Conservation (phyloP, 225 moss, liverwort and hornwort species). For the Pseudoscleropodium purum region DNA sequence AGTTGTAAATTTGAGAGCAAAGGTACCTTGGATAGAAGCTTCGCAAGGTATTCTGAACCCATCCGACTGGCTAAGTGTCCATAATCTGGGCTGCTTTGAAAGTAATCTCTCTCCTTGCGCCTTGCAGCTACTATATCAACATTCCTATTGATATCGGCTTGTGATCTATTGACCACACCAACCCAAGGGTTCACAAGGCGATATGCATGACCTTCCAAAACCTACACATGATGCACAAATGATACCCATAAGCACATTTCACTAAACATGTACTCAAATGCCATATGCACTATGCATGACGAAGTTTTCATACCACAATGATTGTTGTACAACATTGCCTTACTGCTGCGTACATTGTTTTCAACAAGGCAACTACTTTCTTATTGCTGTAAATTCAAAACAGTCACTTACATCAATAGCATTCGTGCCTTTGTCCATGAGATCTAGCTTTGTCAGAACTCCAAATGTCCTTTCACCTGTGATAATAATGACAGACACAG, state of each 20-base stretch:
- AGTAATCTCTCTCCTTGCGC: conserved; percentile 71
- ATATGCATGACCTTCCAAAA: conserved; percentile 74
- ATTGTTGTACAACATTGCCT: not conserved
- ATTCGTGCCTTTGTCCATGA: conserved; percentile 87
- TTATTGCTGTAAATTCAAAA: not conserved
- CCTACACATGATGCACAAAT: conserved; percentile 10
- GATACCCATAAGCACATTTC: not conserved
- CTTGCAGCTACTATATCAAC: conserved; percentile 77
- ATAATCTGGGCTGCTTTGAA: conserved; percentile 64
- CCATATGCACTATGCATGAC: not conserved
- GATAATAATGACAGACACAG: not conserved
- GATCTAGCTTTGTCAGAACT: conserved; percentile 78
- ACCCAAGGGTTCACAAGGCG: conserved; percentile 80
- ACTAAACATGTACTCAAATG: not conserved
- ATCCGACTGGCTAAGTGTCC: conserved; percentile 55
- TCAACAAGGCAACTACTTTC: not conserved
- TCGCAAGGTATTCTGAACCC: conserved; percentile 88
- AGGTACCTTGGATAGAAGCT: conserved; percentile 67
- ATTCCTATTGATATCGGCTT: conserved; percentile 80
- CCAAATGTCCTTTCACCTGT: conserved; percentile 82
- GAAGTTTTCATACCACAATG: not conserved
- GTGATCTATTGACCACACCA: conserved; percentile 87
- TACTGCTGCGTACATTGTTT: not conserved
- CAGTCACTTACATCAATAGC: conserved; percentile 74
- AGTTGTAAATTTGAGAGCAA: not conserved